These are phyloP conservation scores for Calcarisporium arbuscula DNA, from an alignment of 2,329 filamentous ascomycete genomes.

Conservation along the genomic window DNA sequence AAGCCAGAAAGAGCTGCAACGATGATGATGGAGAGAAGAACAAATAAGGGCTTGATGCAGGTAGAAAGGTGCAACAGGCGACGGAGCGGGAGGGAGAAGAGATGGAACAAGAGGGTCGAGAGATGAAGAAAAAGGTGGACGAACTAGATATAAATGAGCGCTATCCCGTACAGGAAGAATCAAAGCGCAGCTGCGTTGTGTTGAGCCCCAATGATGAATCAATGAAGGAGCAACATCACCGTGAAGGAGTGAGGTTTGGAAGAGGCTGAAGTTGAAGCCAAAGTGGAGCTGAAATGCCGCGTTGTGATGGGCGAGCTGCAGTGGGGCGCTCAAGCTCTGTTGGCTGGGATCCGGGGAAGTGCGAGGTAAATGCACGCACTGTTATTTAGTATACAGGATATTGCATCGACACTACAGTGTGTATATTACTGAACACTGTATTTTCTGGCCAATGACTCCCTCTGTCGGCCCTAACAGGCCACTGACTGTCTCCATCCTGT, in stretches of 20 bases:
- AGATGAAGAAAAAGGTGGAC: constrained; percentile 16
- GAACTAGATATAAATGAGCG: constrained; percentile 28
- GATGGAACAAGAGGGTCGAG: constrained; percentile 12
- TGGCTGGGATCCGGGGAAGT: constrained; percentile 6
- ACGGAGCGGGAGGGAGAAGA: constrained; percentile 6
- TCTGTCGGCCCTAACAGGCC: no score
- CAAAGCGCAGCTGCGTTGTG: constrained; percentile 16
- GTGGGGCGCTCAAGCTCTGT: no score
- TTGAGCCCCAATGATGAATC: constrained; percentile 13
- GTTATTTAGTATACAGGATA: background rate
- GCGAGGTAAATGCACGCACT: background rate
- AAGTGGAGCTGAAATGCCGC: constrained; percentile 9
- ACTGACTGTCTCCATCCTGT: no score
- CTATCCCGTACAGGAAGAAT: constrained; percentile 16
- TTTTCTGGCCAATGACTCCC: no score
- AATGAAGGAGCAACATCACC: constrained; percentile 1
- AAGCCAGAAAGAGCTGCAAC: constrained; percentile 5
- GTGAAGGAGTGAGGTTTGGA: constrained; percentile 7
- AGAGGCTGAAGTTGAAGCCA: constrained; percentile 7
- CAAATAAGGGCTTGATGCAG: constrained; percentile 4
- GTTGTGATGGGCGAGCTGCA: constrained; percentile 1
- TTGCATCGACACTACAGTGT: no score
- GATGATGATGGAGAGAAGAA: constrained; percentile 6
- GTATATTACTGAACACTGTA: no score
- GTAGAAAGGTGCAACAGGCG: no score